Evolutionary conservation across 148 eudicot species (phyloP), one percentile per base, ranked within the genome.

Genomic region (Vaccinium myrtillus): DNA sequence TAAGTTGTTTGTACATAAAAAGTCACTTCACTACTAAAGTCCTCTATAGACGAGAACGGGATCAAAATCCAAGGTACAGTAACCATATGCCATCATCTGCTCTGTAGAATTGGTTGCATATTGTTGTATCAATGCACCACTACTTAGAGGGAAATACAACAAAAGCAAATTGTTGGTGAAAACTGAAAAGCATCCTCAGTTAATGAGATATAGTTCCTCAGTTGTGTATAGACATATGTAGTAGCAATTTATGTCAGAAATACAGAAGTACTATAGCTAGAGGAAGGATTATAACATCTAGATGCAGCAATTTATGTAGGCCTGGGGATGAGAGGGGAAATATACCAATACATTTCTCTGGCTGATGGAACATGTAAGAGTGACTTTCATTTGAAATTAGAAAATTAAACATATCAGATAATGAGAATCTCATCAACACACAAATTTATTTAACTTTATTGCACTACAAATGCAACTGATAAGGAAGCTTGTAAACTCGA

Each of bases 131-230:
- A 32, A 77, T n/a, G 59, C 59, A 50, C 80, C 58, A 49, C 16
- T 49, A 56, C 32, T 8, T 16, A 8, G 18, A 75, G 53, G 53
- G 75, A 75, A 39, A 46, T 30, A 73, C 10, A 16, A 7, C 73
- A 11, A 46, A 16, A 19, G 23, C 78, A 43, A 39, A 39, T 43
- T 13, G 3, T 16, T 39, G 51, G 25, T n/a, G n/a, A n/a, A n/a
- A n/a, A n/a, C n/a, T 19, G 78, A 55, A 36, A 78, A 55, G 73
- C 36, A 67, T 30, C 32, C 73, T 89, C 95, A 49, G 98, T 18
- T 18, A 83, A 55, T 30, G 32, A 30, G 32, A 30, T 30, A 30
- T 30, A 30, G 32, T 30, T 30, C 32, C 32, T 30, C 32, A 30
- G 32, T 30, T 30, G 32, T 30, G 32, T 30, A 30, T 30, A 30